These are phyloP conservation scores for Populus tremula DNA, from an alignment of 345 rosid species.

Conservation along the genomic window DNA sequence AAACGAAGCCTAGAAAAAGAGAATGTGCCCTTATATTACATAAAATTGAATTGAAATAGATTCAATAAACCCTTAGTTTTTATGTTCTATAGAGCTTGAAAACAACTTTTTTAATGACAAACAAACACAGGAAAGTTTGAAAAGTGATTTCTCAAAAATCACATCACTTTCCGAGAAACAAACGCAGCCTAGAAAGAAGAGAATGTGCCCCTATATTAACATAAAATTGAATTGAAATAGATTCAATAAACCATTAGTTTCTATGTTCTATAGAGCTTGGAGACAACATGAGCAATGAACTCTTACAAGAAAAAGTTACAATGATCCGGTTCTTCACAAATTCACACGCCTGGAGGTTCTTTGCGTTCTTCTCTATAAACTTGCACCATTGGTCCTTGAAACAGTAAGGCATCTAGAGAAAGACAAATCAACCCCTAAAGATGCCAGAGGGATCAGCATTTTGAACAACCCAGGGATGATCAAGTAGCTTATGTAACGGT, in stretches of 20 bases:
- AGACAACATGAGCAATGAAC: background rate
- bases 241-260: slow-evolving; percentile 7
- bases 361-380: background rate
- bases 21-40: background rate
- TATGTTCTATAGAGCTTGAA: slow-evolving; percentile 19
- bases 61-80: slow-evolving; percentile 10
- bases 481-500: slow-evolving; percentile 81
- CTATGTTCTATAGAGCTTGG: slow-evolving; percentile 21
- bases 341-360: background rate
- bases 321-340: background rate
- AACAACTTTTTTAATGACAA: too few relatives aligned
- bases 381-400: background rate
- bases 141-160: too few relatives aligned
- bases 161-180: too few relatives aligned
- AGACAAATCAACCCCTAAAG: slow-evolving; percentile 45
- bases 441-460: slow-evolving; percentile 91
- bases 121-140: too few relatives aligned
- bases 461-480: slow-evolving; percentile 95
- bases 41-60: slow-evolving; percentile 2
- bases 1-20: background rate
- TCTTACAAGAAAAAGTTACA: background rate
- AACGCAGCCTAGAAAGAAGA: background rate
- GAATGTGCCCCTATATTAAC: background rate
- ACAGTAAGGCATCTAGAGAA: background rate
- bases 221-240: slow-evolving; percentile 5